Evolutionary conservation across 768 basidiomycete species (phyloP).

Genomic region (Tricholoma sp.): DNA sequence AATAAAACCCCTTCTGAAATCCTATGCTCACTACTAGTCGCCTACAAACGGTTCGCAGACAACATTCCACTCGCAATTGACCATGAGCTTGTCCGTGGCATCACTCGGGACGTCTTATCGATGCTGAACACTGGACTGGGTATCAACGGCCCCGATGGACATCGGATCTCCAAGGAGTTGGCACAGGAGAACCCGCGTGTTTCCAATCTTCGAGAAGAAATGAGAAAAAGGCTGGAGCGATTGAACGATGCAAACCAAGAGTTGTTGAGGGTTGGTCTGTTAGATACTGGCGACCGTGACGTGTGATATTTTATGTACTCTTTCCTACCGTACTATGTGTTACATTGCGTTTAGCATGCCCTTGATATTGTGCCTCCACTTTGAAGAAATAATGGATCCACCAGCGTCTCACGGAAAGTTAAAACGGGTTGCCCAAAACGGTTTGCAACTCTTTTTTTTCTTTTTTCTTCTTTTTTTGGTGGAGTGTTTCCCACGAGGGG

Average conservation of each 20-base stretch:
- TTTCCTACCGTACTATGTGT: no score
- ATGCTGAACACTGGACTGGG: constrained; percentile 45
- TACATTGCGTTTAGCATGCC: no score
- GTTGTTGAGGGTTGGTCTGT: constrained; percentile 22
- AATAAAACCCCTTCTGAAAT: background rate
- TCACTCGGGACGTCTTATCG: constrained; percentile 40
- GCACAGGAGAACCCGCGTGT: constrained; percentile 46
- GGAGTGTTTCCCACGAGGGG: no score
- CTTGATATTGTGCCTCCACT: no score
- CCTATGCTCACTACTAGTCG: constrained; percentile 30
- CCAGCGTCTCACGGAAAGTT: no score
- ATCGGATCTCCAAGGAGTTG: constrained; percentile 42
- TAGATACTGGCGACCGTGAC: background rate
- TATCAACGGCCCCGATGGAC: constrained; percentile 43
- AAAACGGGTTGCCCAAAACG: no score
- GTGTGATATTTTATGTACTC: background rate
- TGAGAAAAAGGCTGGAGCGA: constrained; percentile 47
- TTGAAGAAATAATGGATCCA: no score
- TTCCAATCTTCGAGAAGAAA: constrained; percentile 39
- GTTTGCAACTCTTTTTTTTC: no score
- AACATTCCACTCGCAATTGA: constrained; percentile 54
- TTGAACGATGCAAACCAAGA: constrained; percentile 42
- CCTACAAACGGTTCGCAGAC: constrained; percentile 56
- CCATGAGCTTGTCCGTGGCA: constrained; percentile 47
- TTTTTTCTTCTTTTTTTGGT: no score